Conservation (phyloP, 1,284 basidiomycete species). For the Leccinum pachyderme region DNA sequence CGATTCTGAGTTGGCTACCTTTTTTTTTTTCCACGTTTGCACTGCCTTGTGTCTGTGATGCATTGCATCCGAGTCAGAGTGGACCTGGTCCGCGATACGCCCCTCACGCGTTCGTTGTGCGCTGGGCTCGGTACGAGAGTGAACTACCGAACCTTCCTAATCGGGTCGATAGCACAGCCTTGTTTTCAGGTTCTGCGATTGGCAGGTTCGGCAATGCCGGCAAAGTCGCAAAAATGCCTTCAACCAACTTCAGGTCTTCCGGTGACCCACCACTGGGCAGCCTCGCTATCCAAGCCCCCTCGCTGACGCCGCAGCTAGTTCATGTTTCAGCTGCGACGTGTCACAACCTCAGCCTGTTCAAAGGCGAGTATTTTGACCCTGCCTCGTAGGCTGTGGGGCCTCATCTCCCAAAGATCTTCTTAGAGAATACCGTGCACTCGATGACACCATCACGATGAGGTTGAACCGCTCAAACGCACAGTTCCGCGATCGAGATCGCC, state of each 20-base stretch:
- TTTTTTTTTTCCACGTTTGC: neutral
- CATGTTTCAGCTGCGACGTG: constrained; percentile 72
- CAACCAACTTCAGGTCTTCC: constrained; percentile 45
- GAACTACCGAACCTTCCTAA: constrained; percentile 35
- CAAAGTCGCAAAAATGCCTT: constrained; percentile 41
- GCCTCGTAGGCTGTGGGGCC: constrained; percentile 8
- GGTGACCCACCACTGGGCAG: constrained; percentile 54
- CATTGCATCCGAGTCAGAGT: constrained; percentile 1
- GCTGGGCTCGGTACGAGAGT: neutral
- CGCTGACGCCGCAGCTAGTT: constrained; percentile 55
- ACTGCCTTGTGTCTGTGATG: neutral
- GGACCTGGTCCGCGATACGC: neutral
- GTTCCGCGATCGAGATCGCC: constrained; percentile 70
- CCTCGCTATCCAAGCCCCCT: constrained; percentile 64
- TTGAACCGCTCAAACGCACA: constrained; percentile 81
- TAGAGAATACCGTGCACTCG: constrained; percentile 80
- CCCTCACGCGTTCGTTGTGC: neutral
- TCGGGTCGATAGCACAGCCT: constrained; percentile 20
- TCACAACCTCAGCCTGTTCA: constrained; percentile 78
- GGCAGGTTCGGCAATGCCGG: constrained; percentile 26
- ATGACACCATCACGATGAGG: constrained; percentile 82
- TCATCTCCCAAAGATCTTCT: constrained; percentile 62
- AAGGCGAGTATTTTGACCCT: constrained; percentile 45
- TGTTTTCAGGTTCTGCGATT: constrained; percentile 20
- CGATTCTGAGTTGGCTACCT: neutral